Conservation (phyloP, 345 rosid genomes). For the Eucalyptus cladocalyx region DNA sequence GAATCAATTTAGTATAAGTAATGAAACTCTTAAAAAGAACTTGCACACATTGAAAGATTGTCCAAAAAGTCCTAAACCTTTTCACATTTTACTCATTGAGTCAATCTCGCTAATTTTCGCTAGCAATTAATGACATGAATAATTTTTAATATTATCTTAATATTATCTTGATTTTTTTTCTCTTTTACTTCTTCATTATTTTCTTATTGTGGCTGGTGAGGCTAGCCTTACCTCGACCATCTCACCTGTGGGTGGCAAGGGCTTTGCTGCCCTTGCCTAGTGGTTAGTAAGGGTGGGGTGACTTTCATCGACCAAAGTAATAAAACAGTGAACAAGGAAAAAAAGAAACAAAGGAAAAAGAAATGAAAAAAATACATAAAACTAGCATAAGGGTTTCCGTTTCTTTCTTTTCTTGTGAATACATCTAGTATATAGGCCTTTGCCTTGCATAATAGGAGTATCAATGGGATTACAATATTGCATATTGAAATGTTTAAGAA, state of each 20-base stretch:
- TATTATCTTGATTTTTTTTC: too few relatives aligned
- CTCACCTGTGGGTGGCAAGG: rapidly evolving
- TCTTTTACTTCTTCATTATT: not conserved
- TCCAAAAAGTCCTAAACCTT: too few relatives aligned
- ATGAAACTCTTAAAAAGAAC: not conserved
- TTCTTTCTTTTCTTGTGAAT: too few relatives aligned
- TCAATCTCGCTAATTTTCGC: rapidly evolving
- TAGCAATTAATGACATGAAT: rapidly evolving
- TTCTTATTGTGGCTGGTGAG: not conserved
- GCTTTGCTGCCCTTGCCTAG: not conserved
- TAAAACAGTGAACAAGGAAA: not conserved
- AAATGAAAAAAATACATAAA: too few relatives aligned
- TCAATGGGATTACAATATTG: rapidly evolving
- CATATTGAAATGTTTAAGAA: rapidly evolving
- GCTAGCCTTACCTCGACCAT: not conserved
- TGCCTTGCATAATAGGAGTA: too few relatives aligned
- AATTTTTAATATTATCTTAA: too few relatives aligned
- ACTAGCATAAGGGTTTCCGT: too few relatives aligned
- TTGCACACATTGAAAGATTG: not conserved
- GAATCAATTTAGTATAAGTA: not conserved
- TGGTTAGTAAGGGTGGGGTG: not conserved
- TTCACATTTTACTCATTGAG: too few relatives aligned
- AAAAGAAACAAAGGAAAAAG: not conserved
- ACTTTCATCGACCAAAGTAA: not conserved
- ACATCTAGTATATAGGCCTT: rapidly evolving